Evolutionary conservation across 2,329 filamentous ascomycete species (phyloP).

Genomic region (Alternaria atra): DNA sequence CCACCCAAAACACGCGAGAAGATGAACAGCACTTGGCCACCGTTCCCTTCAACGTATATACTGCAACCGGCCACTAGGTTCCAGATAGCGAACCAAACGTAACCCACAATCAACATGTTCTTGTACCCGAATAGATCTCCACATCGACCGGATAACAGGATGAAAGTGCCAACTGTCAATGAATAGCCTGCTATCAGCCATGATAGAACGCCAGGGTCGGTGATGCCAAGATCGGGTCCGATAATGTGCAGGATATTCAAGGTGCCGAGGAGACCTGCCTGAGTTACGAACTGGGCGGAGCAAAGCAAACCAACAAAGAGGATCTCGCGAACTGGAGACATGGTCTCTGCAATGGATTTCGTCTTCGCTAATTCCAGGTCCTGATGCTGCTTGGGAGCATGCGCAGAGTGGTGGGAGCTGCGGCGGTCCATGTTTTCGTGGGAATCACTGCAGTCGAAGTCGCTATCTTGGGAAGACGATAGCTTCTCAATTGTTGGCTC

Average conservation of each 20-base stretch:
- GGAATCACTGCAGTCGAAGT: neutral
- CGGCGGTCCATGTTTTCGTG: neutral
- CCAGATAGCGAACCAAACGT: conserved; percentile 60
- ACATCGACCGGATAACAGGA: conserved; percentile 59
- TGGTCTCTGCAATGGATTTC: conserved; percentile 32
- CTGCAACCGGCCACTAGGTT: conserved; percentile 57
- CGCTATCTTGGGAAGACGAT: neutral
- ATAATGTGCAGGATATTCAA: conserved; percentile 56
- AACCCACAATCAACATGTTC: conserved; percentile 59
- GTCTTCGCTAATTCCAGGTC: conserved; percentile 29
- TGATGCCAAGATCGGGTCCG: conserved; percentile 52
- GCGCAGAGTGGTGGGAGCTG: neutral
- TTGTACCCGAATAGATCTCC: conserved; percentile 63
- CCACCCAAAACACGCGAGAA: conserved; percentile 53
- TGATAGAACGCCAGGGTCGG: conserved; percentile 52
- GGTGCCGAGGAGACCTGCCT: conserved; percentile 48
- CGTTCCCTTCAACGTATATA: conserved; percentile 45
- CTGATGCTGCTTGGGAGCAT: neutral
- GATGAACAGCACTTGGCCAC: conserved; percentile 49
- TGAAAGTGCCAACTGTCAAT: conserved; percentile 61
- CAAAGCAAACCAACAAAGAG: conserved; percentile 39
- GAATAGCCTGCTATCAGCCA: conserved; percentile 62
- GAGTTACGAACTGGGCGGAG: conserved; percentile 52
- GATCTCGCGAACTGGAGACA: conserved; percentile 35
- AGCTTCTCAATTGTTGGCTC: neutral